Percentiles rank a stretch among this genome's conserved stretches.
These are phyloP conservation scores for Sphaerobolus stellatus DNA, from an alignment of 1,284 basidiomycete species.

Conservation along the genomic window DNA sequence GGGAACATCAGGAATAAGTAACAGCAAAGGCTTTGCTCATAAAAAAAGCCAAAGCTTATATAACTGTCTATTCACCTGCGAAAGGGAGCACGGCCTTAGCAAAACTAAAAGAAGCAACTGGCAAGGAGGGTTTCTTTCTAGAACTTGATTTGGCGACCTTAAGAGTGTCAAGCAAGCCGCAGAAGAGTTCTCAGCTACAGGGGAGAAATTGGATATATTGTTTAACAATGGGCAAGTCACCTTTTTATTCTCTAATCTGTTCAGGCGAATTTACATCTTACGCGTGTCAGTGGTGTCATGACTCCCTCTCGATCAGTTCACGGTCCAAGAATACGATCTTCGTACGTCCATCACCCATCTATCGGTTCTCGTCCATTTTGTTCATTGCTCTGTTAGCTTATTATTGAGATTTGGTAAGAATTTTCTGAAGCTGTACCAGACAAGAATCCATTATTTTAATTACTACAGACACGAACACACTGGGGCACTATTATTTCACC, in stretches of 20 bases:
- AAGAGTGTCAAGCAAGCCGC: conserved; percentile 1
- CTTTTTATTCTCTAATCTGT: neutral
- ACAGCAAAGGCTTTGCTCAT: conserved; percentile 46
- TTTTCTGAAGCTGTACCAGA: neutral
- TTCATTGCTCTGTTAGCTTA: neutral
- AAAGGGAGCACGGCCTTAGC: conserved; percentile 52
- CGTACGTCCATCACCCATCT: conserved; percentile 18
- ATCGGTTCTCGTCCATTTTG: neutral
- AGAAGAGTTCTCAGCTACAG: neutral
- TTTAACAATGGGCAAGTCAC: neutral
- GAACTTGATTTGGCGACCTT: conserved; percentile 4
- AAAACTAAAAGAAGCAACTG: conserved; percentile 44
- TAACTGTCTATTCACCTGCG: conserved; percentile 50
- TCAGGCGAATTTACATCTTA: conserved; percentile 17
- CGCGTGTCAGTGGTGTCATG: conserved; percentile 56
- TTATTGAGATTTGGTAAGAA: neutral
- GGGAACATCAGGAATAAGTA: conserved; percentile 41
- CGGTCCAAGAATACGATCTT: conserved; percentile 53
- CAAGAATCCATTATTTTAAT: neutral
- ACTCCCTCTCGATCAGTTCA: conserved; percentile 42
- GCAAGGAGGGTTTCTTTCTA: conserved; percentile 22
- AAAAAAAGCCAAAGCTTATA: conserved; percentile 64
- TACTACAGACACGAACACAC: conserved; percentile 52
- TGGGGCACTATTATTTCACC: conserved; percentile 27
- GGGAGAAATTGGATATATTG: conserved; percentile 3